Evolutionary conservation across 495 filamentous ascomycete species (phyloP), one percentile per base, ranked within the genome.

Genomic region (Amniculicola lignicola): DNA sequence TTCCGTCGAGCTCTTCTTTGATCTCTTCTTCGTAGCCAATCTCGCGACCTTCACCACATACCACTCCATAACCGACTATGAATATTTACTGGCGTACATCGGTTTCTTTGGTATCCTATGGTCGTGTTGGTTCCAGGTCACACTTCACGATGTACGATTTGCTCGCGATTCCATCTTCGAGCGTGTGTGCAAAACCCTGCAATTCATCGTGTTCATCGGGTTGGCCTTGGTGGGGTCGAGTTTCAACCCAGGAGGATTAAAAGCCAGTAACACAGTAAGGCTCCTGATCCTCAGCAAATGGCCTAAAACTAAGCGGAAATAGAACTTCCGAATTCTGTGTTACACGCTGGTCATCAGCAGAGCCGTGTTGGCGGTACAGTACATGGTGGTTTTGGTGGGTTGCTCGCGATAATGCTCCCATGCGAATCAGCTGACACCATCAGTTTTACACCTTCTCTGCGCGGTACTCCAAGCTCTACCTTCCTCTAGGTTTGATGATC

Each of bases 11-110:
- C 69, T 86, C n/a, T 87, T 87, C 69, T 85, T 79, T 60, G 83
- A 87, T 64, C 70, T 87, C 4, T 87, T 85, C 69, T 82, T 87
- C 58, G 83, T 85, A 16, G 82, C 83, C 39, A 86, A 85, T 60
- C 67, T 86, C 15, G 78, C 78, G n/a, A 82, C 80, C 10, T 85
- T 86, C 59, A 78, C 79, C 0, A 72, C 76, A 12, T 60, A 64
- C 21, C 61, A 64, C 39, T 56, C 56, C 9, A 54, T 64, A 9
- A 64, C 57, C 14, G 61, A 64, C 44, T 12, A 1, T 3, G n/a
- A 21, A 10, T 56, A 58, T 22, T 33, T 64, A 5, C n/a, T 56
- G 16, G 56, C 56, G 27, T 64, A 64, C 56, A 37, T 60, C 16
- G 61, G 61, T 6, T 64, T 64, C 45, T 64, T 64, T 40, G 51